These are phyloP conservation scores for Botrytis elliptica DNA, from an alignment of 2,329 filamentous ascomycete genomes.

Conservation along the genomic window DNA sequence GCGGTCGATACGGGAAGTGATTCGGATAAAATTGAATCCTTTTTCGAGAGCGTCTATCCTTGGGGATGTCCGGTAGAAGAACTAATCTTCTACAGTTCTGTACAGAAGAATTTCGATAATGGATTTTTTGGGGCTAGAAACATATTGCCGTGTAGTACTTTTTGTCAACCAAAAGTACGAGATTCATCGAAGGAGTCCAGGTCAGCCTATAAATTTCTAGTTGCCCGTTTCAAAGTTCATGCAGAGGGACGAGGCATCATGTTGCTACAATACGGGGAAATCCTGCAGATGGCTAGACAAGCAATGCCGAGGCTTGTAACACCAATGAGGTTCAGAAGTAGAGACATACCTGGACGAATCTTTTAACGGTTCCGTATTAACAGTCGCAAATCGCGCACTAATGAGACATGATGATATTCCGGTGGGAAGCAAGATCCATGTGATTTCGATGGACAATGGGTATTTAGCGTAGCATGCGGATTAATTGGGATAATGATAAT, in stretches of 20 bases:
- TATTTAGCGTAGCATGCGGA: background rate
- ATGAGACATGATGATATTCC: too few relatives aligned
- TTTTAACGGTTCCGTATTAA: background rate
- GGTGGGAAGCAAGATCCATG: background rate
- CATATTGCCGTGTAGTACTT: background rate
- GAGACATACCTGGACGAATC: background rate
- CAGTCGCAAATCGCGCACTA: too few relatives aligned
- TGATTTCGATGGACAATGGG: background rate
- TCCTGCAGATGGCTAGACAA: background rate
- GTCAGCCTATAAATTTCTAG: background rate
- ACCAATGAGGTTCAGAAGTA: background rate
- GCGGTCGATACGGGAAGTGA: background rate
- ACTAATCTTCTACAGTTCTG: background rate
- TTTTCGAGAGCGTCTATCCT: background rate
- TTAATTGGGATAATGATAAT: background rate
- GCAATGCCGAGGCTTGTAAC: background rate
- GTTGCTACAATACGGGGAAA: background rate
- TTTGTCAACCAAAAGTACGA: background rate
- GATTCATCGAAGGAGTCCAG: background rate
- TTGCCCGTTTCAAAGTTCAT: background rate
- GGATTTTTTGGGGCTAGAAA: background rate
- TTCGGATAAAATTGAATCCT: background rate
- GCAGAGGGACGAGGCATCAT: background rate
- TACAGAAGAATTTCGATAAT: background rate
- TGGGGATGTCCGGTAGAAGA: background rate